Percentiles rank a stretch among this genome's conserved stretches.
Conservation (phyloP, 805 yeast species). For the Candida montana region DNA sequence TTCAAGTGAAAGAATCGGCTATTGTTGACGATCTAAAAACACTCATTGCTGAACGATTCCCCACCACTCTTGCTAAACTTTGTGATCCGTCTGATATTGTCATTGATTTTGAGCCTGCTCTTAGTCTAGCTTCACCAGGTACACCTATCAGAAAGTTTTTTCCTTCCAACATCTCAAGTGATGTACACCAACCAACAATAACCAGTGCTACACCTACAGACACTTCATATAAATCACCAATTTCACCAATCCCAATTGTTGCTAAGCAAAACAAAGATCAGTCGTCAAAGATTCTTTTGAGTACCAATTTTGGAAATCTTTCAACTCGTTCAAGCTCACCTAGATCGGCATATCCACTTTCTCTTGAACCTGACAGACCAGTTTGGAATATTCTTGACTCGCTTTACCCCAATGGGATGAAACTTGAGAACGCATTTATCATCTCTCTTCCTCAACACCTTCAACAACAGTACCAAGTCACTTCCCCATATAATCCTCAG, state of each 20-base stretch:
- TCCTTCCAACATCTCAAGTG: background rate
- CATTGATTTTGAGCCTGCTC: slow-evolving; percentile 24
- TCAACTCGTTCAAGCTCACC: slow-evolving; percentile 16
- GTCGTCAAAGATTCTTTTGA: slow-evolving; percentile 10
- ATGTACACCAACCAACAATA: background rate
- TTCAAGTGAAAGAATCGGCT: slow-evolving; percentile 54
- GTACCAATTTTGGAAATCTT: slow-evolving; percentile 8
- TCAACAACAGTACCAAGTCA: slow-evolving; percentile 4
- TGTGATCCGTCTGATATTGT: slow-evolving; percentile 67
- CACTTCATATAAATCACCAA: slow-evolving; percentile 15
- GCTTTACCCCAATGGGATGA: slow-evolving; percentile 65
- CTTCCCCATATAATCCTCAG: background rate
- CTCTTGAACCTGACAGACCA: slow-evolving; percentile 54
- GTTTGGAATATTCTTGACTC: slow-evolving; percentile 55
- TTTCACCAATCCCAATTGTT: slow-evolving; percentile 23
- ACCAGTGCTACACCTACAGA: background rate
- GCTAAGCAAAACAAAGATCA: slow-evolving; percentile 12
- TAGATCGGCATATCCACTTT: background rate
- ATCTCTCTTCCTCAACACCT: slow-evolving; percentile 39
- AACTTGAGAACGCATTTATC: slow-evolving; percentile 56
- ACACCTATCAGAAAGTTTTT: slow-evolving; percentile 7
- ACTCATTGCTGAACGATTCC: slow-evolving; percentile 56
- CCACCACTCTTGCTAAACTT: slow-evolving; percentile 55
- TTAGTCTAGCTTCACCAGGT: slow-evolving; percentile 7
- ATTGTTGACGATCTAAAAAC: slow-evolving; percentile 79